phyloP scores from a whole-genome alignment of 2,329 filamentous ascomycete species.

The Dendryphion nanum region DNA sequence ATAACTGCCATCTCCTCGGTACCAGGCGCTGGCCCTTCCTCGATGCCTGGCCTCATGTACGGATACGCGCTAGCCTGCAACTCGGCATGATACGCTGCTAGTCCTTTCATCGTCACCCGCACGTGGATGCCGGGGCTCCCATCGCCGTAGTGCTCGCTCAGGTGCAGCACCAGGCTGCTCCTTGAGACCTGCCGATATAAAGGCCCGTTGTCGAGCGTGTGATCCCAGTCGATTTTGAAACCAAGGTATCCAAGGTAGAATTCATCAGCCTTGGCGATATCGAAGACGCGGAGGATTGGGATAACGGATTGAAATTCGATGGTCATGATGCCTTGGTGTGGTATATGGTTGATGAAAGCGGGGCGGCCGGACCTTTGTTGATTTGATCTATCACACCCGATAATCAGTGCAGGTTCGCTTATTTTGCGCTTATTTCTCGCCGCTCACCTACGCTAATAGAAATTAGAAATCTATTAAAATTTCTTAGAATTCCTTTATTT shows the following conservation, averaged over 20 bases:
- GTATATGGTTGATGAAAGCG: too few relatives aligned
- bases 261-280: slow-evolving; percentile 6
- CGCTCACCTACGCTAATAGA: too few relatives aligned
- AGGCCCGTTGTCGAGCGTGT: slow-evolving; percentile 4
- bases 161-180: slow-evolving; percentile 4
- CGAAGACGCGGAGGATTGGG: slow-evolving; percentile 6
- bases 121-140: slow-evolving; percentile 8
- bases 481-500: too few relatives aligned
- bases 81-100: slow-evolving; percentile 7
- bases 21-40: slow-evolving; percentile 4
- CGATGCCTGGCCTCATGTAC: slow-evolving; percentile 7
- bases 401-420: too few relatives aligned
- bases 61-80: slow-evolving; percentile 5
- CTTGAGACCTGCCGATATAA: slow-evolving; percentile 7
- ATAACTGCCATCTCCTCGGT: slow-evolving; percentile 4
- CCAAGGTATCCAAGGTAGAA: slow-evolving; percentile 7
- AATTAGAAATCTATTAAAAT: too few relatives aligned
- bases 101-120: slow-evolving; percentile 5
- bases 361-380: too few relatives aligned
- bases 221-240: slow-evolving; percentile 6
- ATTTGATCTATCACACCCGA: too few relatives aligned
- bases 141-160: slow-evolving; percentile 9
- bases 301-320: slow-evolving; percentile 5
- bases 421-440: too few relatives aligned
- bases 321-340: too few relatives aligned